These are phyloP conservation scores for Suillus variegatus DNA, from an alignment of 768 basidiomycete genomes.

Conservation along the genomic window DNA sequence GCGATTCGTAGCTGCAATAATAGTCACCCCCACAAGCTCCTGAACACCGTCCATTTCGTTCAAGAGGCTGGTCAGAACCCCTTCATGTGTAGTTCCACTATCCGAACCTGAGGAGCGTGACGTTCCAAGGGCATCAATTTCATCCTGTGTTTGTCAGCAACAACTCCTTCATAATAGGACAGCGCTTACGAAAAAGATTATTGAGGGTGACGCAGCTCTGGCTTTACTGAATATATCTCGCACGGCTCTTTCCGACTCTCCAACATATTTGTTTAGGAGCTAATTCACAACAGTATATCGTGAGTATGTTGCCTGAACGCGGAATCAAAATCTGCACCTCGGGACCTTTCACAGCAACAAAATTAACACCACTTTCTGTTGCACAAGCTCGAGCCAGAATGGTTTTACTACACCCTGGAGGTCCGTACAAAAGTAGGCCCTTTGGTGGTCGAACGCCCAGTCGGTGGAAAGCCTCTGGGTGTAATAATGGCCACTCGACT, in stretches of 20 bases:
- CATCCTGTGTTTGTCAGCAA: constrained; percentile 63
- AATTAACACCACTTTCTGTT: constrained; percentile 92
- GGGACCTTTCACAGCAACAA: constrained; percentile 95
- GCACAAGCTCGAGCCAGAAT: constrained; percentile 90
- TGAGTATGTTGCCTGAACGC: background rate
- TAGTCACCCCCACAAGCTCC: constrained; percentile 91
- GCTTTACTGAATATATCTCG: constrained; percentile 96
- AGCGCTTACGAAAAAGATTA: constrained; percentile 87
- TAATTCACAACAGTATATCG: constrained; percentile 33
- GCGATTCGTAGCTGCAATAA: constrained; percentile 94
- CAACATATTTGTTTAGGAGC: constrained; percentile 96
- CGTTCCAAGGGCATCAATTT: constrained; percentile 91
- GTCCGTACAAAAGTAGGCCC: constrained; percentile 91
- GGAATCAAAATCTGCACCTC: constrained; percentile 59
- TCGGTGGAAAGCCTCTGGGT: constrained; percentile 83
- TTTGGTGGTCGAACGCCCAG: constrained; percentile 88
- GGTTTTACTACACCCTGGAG: constrained; percentile 98
- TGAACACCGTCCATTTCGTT: constrained; percentile 99
- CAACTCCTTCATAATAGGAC: background rate
- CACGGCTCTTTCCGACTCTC: constrained; percentile 94
- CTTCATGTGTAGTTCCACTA: constrained; percentile 65
- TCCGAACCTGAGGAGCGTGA: constrained; percentile 62
- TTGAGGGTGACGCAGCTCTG: constrained; percentile 89
- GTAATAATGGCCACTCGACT: constrained; percentile 93
- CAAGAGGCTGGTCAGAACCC: constrained; percentile 88